phyloP scores from a whole-genome alignment of 2,329 filamentous ascomycete species.

The Blumeria hordei region DNA sequence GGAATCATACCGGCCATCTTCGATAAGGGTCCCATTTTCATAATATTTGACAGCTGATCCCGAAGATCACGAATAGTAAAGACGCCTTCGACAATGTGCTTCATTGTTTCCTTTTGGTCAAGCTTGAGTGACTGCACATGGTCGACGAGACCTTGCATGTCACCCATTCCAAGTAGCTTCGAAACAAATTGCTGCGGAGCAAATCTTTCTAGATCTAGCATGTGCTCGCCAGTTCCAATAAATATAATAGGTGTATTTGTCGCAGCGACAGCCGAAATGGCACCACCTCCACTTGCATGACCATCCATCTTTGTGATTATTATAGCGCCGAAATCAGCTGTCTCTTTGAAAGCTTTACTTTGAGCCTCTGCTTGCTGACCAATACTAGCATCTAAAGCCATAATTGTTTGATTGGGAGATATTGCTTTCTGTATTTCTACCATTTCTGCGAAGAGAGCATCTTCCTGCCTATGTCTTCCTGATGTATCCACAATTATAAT shows the following conservation, averaged over 20 bases:
- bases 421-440: constrained; percentile 83
- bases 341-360: constrained; percentile 89
- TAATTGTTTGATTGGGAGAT: constrained; percentile 84
- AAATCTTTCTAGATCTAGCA: constrained; percentile 84
- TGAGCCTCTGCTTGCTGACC: constrained; percentile 90
- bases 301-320: constrained; percentile 98
- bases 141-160: constrained; percentile 84
- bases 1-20: constrained; percentile 99
- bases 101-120: constrained; percentile 97
- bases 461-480: constrained; percentile 82
- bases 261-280: constrained; percentile 89
- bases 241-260: constrained; percentile 95
- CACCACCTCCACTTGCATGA: constrained; percentile 82
- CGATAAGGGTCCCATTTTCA: constrained; percentile 96
- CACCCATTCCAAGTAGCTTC: constrained; percentile 89
- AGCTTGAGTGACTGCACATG: constrained; percentile 90
- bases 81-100: constrained; percentile 90
- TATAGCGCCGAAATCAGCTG: constrained; percentile 89
- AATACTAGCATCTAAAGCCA: constrained; percentile 91
- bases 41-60: constrained; percentile 90
- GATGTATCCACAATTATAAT: constrained; percentile 97
- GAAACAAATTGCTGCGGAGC: constrained; percentile 80
- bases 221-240: constrained; percentile 91
- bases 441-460: constrained; percentile 93
- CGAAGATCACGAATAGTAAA: constrained; percentile 87